Conservation (phyloP, 805 yeast genomes). For the Jamesozyma jinghongensis region DNA sequence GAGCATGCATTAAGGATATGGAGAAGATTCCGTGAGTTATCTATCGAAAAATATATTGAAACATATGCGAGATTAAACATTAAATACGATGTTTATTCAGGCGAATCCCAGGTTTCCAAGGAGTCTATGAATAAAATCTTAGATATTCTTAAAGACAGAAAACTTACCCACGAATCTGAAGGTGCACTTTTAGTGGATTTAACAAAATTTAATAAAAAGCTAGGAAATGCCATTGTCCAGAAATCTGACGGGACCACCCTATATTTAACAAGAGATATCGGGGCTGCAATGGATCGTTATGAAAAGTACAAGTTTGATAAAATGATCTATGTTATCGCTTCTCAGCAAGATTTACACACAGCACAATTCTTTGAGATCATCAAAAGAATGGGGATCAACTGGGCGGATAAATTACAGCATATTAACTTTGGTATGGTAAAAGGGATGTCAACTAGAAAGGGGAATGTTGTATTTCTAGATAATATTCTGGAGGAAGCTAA, state of each 20-base stretch:
- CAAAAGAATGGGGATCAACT: slow-evolving; percentile 78
- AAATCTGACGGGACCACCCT: slow-evolving; percentile 93
- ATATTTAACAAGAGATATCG: slow-evolving; percentile 90
- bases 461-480: slow-evolving; percentile 96
- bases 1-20: slow-evolving; percentile 68
- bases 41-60: slow-evolving; percentile 73
- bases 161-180: slow-evolving; percentile 70
- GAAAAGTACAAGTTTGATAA: slow-evolving; percentile 79
- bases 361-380: slow-evolving; percentile 91
- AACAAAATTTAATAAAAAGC: slow-evolving; percentile 73
- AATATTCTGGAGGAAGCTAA: slow-evolving; percentile 86
- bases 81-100: slow-evolving; percentile 77
- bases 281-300: slow-evolving; percentile 88
- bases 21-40: slow-evolving; percentile 78
- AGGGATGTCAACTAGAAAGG: slow-evolving; percentile 97
- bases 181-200: slow-evolving; percentile 88
- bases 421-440: slow-evolving; percentile 94
- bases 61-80: slow-evolving; percentile 92
- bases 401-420: slow-evolving; percentile 75
- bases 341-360: slow-evolving; percentile 89
- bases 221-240: slow-evolving; percentile 86
- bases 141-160: slow-evolving; percentile 52
- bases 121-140: slow-evolving; percentile 60
- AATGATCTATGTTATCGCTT: slow-evolving; percentile 91
- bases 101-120: slow-evolving; percentile 87